A percentile compares a stretch with the other conserved stretches of the same genome.
phyloP scores from a whole-genome alignment of 306 rosid species.

The Gastrolobium bilobum region DNA sequence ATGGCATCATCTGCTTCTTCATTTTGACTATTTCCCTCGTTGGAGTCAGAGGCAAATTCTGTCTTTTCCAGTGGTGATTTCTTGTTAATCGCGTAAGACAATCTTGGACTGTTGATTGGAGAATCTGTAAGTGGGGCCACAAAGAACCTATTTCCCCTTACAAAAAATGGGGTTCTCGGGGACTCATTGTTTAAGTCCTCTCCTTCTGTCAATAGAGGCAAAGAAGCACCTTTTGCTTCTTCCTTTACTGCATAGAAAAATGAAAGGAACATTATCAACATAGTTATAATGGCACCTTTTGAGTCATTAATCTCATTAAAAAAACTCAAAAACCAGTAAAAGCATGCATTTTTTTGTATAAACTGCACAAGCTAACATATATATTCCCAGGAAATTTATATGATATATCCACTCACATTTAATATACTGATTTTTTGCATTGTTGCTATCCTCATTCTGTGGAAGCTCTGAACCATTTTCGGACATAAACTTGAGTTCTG shows the following conservation, averaged over 20 bases:
- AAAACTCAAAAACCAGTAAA: background rate
- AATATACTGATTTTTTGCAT: background rate
- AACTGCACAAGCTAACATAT: slow-evolving; percentile 16
- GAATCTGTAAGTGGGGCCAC: slow-evolving; percentile 84
- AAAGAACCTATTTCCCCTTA: slow-evolving; percentile 72
- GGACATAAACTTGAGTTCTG: slow-evolving; percentile 52
- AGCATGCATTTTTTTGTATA: background rate
- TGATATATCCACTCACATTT: slow-evolving; percentile 50
- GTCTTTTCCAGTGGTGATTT: slow-evolving; percentile 69
- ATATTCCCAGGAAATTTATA: background rate
- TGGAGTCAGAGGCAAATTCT: slow-evolving; percentile 59
- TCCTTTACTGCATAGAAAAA: slow-evolving; percentile 63
- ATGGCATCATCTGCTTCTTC: slow-evolving; percentile 60
- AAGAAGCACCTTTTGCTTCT: slow-evolving; percentile 58
- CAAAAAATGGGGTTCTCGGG: slow-evolving; percentile 58
- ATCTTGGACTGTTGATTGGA: slow-evolving; percentile 71
- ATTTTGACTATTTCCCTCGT: slow-evolving; percentile 50
- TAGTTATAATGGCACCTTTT: background rate
- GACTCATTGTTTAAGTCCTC: slow-evolving; percentile 66
- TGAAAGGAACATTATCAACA: slow-evolving; percentile 1
- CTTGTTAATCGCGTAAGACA: slow-evolving; percentile 57
- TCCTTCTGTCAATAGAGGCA: slow-evolving; percentile 59
- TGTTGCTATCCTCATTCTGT: slow-evolving; percentile 27
- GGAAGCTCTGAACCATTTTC: slow-evolving; percentile 36
- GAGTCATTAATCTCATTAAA: background rate